phyloP scores from a whole-genome alignment of 805 yeast genomes.

The Starmera pachycereana region DNA sequence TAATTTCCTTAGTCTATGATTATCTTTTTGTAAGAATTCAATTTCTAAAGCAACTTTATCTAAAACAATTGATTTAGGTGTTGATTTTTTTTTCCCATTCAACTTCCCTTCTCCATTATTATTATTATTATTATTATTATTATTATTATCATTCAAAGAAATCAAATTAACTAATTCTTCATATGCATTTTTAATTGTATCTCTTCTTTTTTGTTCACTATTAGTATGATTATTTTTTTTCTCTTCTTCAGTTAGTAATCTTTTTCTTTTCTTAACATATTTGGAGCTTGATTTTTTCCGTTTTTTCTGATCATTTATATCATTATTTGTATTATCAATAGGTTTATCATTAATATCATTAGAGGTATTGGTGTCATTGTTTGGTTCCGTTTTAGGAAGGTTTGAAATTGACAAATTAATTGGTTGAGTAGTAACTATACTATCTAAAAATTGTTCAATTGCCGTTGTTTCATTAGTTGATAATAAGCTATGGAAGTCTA shows the following conservation, averaged over 20 bases:
- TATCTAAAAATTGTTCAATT: constrained; percentile 18
- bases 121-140: no score
- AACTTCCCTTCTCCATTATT: no score
- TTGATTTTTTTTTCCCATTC: constrained; percentile 6
- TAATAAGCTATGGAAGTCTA: constrained; percentile 13
- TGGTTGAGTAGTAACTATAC: constrained; percentile 17
- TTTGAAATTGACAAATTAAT: background rate
- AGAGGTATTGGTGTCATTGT: background rate
- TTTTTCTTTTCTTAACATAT: constrained; percentile 9
- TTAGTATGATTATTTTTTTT: constrained; percentile 17
- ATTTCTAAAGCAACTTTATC: constrained; percentile 15
- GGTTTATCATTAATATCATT: background rate
- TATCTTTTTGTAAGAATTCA: constrained; percentile 6
- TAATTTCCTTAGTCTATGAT: constrained; percentile 7
- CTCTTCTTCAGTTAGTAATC: constrained; percentile 15
- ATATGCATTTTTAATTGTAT: constrained; percentile 15
- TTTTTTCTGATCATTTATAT: background rate
- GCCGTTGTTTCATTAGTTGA: constrained; percentile 19
- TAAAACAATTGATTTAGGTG: constrained; percentile 14
- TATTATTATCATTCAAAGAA: constrained; percentile 3
- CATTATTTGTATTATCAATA: background rate
- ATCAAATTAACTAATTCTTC: constrained; percentile 10
- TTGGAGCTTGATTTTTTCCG: constrained; percentile 1
- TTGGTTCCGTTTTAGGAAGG: background rate
- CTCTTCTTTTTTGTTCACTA: constrained; percentile 18